These are phyloP conservation scores for Camelina hispida DNA, from an alignment of 345 rosid genomes.

Conservation along the genomic window DNA sequence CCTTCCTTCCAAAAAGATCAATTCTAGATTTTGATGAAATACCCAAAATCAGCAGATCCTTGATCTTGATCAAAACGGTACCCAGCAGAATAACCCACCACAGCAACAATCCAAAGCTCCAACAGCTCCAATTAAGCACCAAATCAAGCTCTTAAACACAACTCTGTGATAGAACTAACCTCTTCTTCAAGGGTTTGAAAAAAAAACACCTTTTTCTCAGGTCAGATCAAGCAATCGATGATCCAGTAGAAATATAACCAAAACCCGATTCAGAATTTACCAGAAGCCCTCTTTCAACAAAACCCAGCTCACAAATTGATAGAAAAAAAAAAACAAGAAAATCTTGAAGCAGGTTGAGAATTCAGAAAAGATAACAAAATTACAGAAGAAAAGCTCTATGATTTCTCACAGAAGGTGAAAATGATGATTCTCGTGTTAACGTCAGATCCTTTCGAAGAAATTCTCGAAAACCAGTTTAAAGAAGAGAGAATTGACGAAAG, in stretches of 20 bases:
- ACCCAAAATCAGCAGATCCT: constrained; percentile 38
- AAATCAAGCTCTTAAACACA: constrained; percentile 38
- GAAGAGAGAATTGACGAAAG: constrained; percentile 36
- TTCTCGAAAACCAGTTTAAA: constrained; percentile 31
- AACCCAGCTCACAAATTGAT: not conserved
- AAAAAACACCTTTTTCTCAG: not conserved
- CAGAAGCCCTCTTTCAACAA: constrained; percentile 28
- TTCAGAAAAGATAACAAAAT: constrained; percentile 25
- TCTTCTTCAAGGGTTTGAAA: constrained; percentile 16
- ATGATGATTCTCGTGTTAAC: constrained; percentile 32
- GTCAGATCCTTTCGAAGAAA: constrained; percentile 28
- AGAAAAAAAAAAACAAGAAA: not conserved
- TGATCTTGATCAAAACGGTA: constrained; percentile 11
- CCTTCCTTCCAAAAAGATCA: constrained; percentile 21
- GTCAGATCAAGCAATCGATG: constrained; percentile 33
- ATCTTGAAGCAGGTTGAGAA: constrained; percentile 23
- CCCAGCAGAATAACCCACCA: constrained; percentile 27
- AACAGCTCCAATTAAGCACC: constrained; percentile 18
- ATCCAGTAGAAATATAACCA: constrained; percentile 19
- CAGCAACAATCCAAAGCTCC: constrained; percentile 32
- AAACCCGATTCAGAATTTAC: constrained; percentile 14
- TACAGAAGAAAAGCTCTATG: constrained; percentile 12
- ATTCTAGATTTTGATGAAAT: constrained; percentile 35
- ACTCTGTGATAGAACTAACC: constrained; percentile 24
- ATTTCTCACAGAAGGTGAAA: constrained; percentile 30